These are phyloP conservation scores for Jamesozyma piceae DNA, from an alignment of 805 yeast genomes.

Conservation along the genomic window DNA sequence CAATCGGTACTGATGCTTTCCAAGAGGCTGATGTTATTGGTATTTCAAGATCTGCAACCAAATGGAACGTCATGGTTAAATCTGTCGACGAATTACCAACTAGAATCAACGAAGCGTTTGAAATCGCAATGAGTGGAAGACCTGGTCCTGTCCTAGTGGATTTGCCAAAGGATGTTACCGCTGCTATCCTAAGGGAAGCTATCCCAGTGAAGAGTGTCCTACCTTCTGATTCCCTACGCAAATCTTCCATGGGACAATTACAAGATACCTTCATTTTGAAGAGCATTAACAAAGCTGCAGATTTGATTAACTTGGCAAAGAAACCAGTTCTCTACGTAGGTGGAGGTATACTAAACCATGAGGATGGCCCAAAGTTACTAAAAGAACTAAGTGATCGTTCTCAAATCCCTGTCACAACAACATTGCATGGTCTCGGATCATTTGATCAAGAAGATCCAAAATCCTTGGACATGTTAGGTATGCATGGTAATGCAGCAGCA, in stretches of 20 bases:
- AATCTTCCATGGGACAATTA: constrained; percentile 52
- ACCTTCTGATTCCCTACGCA: constrained; percentile 59
- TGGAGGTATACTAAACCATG: constrained; percentile 74
- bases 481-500: constrained; percentile 97
- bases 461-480: constrained; percentile 92
- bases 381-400: constrained; percentile 86
- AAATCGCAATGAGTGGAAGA: constrained; percentile 90
- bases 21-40: constrained; percentile 98
- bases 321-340: constrained; percentile 88
- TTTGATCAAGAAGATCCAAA: constrained; percentile 87
- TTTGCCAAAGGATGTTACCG: constrained; percentile 96
- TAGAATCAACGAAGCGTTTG: constrained; percentile 95
- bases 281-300: constrained; percentile 69
- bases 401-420: constrained; percentile 90
- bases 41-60: constrained; percentile 92
- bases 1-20: constrained; percentile 97
- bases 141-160: constrained; percentile 98
- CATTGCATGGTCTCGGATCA: constrained; percentile 88
- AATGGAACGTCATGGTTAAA: constrained; percentile 99
- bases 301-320: constrained; percentile 70
- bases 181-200: constrained; percentile 74
- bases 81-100: constrained; percentile 88
- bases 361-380: constrained; percentile 68
- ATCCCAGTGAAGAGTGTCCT: constrained; percentile 74
- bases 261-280: constrained; percentile 66